Evolutionary conservation across 1,284 basidiomycete species (phyloP).

Genomic region (Puccinia polysora): DNA sequence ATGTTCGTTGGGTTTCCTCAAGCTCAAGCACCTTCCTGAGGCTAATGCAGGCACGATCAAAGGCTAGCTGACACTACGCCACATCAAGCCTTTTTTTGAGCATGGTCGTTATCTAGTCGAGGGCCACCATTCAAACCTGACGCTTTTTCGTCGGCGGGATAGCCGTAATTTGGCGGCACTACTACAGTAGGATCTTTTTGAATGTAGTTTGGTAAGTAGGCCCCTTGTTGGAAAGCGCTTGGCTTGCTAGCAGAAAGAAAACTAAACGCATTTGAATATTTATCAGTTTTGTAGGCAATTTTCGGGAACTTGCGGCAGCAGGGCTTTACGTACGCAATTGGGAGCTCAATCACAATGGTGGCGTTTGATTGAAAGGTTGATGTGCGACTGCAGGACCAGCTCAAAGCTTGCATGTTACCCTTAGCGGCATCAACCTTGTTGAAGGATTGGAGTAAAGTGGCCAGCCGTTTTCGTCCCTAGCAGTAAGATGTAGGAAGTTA

Average conservation of each 20-base stretch:
- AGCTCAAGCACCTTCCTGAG: too few species aligned
- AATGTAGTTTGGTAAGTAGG: slow-evolving; percentile 39
- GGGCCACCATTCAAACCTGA: too few species aligned
- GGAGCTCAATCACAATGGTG: slow-evolving; percentile 22
- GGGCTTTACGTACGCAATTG: slow-evolving; percentile 18
- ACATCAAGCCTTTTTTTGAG: slow-evolving; percentile 8
- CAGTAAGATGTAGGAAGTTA: too few species aligned
- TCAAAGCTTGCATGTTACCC: slow-evolving; percentile 37
- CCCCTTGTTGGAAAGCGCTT: slow-evolving; percentile 16
- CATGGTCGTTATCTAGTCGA: background rate
- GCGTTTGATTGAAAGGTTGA: slow-evolving; percentile 37
- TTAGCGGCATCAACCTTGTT: slow-evolving; percentile 16
- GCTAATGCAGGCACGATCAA: too few species aligned
- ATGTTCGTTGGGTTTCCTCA: too few species aligned
- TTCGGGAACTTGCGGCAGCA: background rate
- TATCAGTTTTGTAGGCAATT: background rate
- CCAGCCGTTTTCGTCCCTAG: slow-evolving; percentile 28
- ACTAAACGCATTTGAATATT: background rate
- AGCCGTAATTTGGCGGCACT: background rate
- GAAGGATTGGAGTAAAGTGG: slow-evolving; percentile 20
- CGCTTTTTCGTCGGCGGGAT: background rate
- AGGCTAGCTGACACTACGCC: background rate
- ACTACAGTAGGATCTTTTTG: slow-evolving; percentile 14
- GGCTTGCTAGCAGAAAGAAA: slow-evolving; percentile 30
- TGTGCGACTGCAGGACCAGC: slow-evolving; percentile 16